Evolutionary conservation across 2,329 filamentous ascomycete species (phyloP).

Genomic region (Metarhizium robertsii): DNA sequence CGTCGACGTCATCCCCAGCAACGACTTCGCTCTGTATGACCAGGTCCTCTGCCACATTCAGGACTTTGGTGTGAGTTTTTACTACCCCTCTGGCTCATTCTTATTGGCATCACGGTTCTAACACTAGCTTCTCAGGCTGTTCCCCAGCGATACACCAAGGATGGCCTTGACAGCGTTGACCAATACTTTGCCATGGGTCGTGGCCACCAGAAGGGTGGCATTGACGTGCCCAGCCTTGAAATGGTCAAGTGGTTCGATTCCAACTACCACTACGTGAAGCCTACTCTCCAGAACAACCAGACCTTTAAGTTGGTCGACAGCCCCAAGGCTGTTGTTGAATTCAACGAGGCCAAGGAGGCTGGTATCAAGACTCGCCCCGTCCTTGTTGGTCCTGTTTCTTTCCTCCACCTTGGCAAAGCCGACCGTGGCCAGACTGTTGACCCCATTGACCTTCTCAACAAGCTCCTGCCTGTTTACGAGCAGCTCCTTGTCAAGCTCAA

Average conservation of each 20-base stretch:
- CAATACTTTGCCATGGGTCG: slow-evolving; percentile 99
- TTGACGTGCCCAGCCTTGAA: slow-evolving; percentile 90
- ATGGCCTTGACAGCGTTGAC: slow-evolving; percentile 80
- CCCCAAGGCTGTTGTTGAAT: slow-evolving; percentile 92
- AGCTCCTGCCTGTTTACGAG: slow-evolving; percentile 89
- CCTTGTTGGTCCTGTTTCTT: slow-evolving; percentile 90
- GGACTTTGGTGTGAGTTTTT: slow-evolving; percentile 74
- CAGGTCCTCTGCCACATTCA: slow-evolving; percentile 97
- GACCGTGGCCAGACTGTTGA: slow-evolving; percentile 90
- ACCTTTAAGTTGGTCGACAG: slow-evolving; percentile 78
- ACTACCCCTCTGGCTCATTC: not conserved
- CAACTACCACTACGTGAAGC: slow-evolving; percentile 99
- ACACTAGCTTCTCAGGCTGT: slow-evolving; percentile 51
- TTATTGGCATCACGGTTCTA: slow-evolving; percentile 1
- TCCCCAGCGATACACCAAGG: slow-evolving; percentile 86
- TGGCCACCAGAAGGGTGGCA: slow-evolving; percentile 89
- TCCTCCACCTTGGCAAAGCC: slow-evolving; percentile 95
- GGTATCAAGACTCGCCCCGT: slow-evolving; percentile 90
- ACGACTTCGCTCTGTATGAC: slow-evolving; percentile 98
- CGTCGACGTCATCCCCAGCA: slow-evolving; percentile 96
- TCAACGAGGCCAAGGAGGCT: slow-evolving; percentile 95
- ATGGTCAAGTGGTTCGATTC: slow-evolving; percentile 99
- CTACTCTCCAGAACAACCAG: slow-evolving; percentile 94
- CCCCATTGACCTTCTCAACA: slow-evolving; percentile 87
- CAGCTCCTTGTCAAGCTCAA: slow-evolving; percentile 91